Conservation (phyloP, 257 asterid genomes). For the Jacaranda mimosifolia region DNA sequence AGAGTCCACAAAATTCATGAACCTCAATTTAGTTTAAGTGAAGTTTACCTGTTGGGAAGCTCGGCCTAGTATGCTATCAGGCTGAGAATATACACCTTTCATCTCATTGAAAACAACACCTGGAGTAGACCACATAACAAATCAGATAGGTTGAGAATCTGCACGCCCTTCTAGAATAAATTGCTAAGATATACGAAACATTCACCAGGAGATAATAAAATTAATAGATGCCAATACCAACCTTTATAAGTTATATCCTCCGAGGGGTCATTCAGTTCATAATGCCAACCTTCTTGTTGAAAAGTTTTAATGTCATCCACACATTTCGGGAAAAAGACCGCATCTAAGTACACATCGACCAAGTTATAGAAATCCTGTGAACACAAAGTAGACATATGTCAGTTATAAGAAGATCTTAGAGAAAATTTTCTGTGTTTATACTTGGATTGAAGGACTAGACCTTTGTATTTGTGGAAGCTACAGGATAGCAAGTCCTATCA, state of each 20-base stretch:
- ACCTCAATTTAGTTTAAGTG: slow-evolving; percentile 29
- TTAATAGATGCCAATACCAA: slow-evolving; percentile 30
- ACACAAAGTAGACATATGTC: slow-evolving; percentile 30
- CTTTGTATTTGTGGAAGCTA: slow-evolving; percentile 97
- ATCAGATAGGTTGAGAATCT: slow-evolving; percentile 29
- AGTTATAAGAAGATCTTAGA: slow-evolving; percentile 18
- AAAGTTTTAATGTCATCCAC: slow-evolving; percentile 92
- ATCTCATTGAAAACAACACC: slow-evolving; percentile 99
- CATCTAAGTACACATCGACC: slow-evolving; percentile 99
- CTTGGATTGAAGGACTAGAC: slow-evolving; percentile 45
- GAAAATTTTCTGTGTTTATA: slow-evolving; percentile 1
- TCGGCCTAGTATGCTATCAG: slow-evolving; percentile 95
- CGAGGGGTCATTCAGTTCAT: slow-evolving; percentile 92
- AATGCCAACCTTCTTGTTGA: slow-evolving; percentile 99
- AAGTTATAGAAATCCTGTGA: slow-evolving; percentile 95
- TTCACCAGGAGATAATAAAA: slow-evolving; percentile 19
- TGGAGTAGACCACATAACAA: slow-evolving; percentile 42
- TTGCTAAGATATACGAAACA: not conserved
- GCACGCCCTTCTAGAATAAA: slow-evolving; percentile 24
- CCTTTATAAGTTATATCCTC: slow-evolving; percentile 98
- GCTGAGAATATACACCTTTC: slow-evolving; percentile 99
- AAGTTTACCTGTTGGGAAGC: slow-evolving; percentile 84
- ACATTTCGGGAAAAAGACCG: slow-evolving; percentile 95
- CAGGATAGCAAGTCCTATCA: slow-evolving; percentile 98
- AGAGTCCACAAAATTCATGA: slow-evolving; percentile 19